Base-by-base conservation (phyloP, 176 grass and related monocot genomes). In the Zoysia japonica region DNA sequence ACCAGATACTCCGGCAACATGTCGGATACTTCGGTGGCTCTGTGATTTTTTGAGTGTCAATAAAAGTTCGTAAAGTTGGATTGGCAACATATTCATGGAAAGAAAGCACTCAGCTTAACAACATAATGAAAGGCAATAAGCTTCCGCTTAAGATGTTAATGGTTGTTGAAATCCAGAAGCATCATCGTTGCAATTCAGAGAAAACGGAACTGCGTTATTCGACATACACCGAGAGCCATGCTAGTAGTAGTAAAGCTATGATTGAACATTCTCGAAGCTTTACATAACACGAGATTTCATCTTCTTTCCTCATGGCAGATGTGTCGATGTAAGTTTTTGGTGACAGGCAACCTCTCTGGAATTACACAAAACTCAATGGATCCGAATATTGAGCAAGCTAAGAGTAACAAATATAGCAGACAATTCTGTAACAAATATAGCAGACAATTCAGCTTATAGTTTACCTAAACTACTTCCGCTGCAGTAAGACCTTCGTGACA, bases 31-130 rank as follows among this genome's bases (percentile, higher is more conserved):
- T 0, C 28, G 28, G 28, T 28, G 28, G 28, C 28, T 0, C 28
- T 28, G 28, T 28, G 28, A 28, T 28, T 28, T 28, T 28, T 28
- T 28, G 28, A 28, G 28, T 28, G 28, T 28, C 28, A 28, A 28
- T 0, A 28, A 28, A 65, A 28, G 20, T 49, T 79, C 15, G 61
- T 67, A 60, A 35, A 67, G 51, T 66, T 59, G 35, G 77, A 59
- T 67, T 36, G 70, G 13, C 35, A 80, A 44, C 35, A 67, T 47
- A 60, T 67, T 80, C 28, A 86, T 75, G 37, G 60, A 57, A 40
- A 12, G 36, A 75, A 80, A 75, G 47, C 52, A 37, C 36, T 57
- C 28, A 35, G 36, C 43, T 36, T n/a, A 43, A 52, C 63, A 43
- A 52, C 63, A 80, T n/a, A 68, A 43, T 6, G 17, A 74, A 74